These are phyloP conservation scores for Draba incana DNA, from an alignment of 345 rosid species.

Conservation along the genomic window DNA sequence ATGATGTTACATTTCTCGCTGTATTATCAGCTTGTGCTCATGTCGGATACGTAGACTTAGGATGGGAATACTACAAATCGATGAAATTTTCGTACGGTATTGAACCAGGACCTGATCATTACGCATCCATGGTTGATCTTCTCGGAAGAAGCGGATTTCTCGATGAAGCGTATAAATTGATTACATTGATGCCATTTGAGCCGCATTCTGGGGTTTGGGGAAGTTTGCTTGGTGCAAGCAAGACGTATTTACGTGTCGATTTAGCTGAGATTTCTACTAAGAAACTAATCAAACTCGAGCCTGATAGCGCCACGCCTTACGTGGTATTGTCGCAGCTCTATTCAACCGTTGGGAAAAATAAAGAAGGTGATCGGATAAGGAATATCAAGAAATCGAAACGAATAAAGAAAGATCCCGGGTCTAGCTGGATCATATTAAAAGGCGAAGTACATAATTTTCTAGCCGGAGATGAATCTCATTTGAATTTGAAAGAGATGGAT, in stretches of 20 bases:
- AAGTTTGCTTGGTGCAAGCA: slow-evolving; percentile 73
- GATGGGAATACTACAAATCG: slow-evolving; percentile 58
- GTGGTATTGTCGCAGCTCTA: slow-evolving; percentile 70
- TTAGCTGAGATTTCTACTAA: slow-evolving; percentile 70
- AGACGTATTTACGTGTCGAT: slow-evolving; percentile 53
- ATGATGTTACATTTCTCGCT: slow-evolving; percentile 67
- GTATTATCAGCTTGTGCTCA: slow-evolving; percentile 76
- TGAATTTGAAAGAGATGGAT: slow-evolving; percentile 45
- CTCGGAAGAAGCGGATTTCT: slow-evolving; percentile 74
- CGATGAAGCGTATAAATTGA: slow-evolving; percentile 60
- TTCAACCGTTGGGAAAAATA: slow-evolving; percentile 47
- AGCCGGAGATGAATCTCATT: slow-evolving; percentile 57
- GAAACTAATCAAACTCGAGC: slow-evolving; percentile 62
- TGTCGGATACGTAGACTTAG: slow-evolving; percentile 67
- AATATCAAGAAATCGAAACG: slow-evolving; percentile 51
- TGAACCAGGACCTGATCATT: slow-evolving; percentile 75
- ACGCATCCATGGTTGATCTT: slow-evolving; percentile 81
- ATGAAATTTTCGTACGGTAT: slow-evolving; percentile 55
- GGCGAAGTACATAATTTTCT: slow-evolving; percentile 54
- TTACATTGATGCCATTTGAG: slow-evolving; percentile 57
- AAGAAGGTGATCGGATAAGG: slow-evolving; percentile 52
- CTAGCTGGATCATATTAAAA: slow-evolving; percentile 65
- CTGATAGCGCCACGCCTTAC: slow-evolving; percentile 69
- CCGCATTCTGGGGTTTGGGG: slow-evolving; percentile 87
- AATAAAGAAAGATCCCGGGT: slow-evolving; percentile 76